Evolutionary conservation across 306 rosid genomes (phyloP).

Genomic region (Biancaea sappan): DNA sequence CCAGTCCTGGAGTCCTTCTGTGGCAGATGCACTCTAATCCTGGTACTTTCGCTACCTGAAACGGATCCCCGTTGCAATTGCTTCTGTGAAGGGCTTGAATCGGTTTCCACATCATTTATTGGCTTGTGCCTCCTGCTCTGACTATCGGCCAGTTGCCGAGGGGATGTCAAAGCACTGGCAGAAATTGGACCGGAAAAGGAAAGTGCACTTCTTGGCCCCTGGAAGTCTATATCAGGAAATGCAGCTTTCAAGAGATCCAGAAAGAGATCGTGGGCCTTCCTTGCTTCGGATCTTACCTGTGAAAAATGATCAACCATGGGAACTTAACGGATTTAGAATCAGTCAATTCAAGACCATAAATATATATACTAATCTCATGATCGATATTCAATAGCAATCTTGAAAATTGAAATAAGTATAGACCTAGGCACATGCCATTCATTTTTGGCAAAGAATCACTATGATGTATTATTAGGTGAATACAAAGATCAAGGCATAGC

Average conservation of each 20-base stretch:
- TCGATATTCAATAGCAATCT: constrained; percentile 8
- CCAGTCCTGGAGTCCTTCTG: constrained; percentile 74
- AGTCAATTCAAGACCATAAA: constrained; percentile 10
- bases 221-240: constrained; percentile 81
- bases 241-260: constrained; percentile 79
- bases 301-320: constrained; percentile 28
- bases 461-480: not conserved
- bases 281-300: constrained; percentile 88
- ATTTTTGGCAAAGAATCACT: not conserved
- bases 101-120: constrained; percentile 59
- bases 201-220: constrained; percentile 70
- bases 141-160: constrained; percentile 53
- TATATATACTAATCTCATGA: constrained; percentile 19
- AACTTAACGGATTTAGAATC: constrained; percentile 12
- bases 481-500: not conserved
- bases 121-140: constrained; percentile 70
- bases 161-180: constrained; percentile 44
- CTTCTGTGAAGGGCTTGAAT: constrained; percentile 57
- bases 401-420: not conserved
- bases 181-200: constrained; percentile 57
- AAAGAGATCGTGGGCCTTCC: constrained; percentile 89
- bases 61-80: constrained; percentile 48
- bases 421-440: not conserved
- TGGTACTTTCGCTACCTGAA: constrained; percentile 52
- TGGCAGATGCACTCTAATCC: constrained; percentile 58